Conservation (phyloP, 345 rosid species). For the Carallia brachiata region DNA sequence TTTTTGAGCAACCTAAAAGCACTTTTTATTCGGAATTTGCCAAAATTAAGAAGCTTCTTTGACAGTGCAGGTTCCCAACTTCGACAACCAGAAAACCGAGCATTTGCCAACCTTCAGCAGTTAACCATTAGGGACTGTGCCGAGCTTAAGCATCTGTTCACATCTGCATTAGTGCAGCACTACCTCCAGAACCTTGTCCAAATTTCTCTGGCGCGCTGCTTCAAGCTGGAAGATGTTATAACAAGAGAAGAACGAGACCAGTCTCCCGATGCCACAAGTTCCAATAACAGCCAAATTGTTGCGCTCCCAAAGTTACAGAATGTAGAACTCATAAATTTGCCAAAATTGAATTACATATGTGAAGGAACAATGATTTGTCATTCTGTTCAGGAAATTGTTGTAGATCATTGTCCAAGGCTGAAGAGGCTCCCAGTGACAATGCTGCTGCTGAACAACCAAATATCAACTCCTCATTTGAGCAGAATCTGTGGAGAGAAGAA, state of each 20-base stretch:
- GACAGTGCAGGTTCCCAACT: background rate
- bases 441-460: background rate
- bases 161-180: background rate
- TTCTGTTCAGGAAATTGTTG: conserved; percentile 3
- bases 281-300: background rate
- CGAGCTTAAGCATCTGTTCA: background rate
- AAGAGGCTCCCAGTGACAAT: conserved; percentile 12
- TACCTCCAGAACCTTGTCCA: conserved; percentile 14
- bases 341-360: conserved; percentile 17
- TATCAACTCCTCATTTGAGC: conserved; percentile 6
- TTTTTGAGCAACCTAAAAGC: background rate
- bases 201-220: background rate
- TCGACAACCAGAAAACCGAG: background rate
- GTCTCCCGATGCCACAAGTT: background rate
- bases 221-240: conserved; percentile 18
- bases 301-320: conserved; percentile 2
- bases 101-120: background rate
- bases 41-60: background rate
- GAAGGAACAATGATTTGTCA: background rate
- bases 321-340: accelerated
- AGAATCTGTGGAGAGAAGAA: background rate
- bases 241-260: background rate
- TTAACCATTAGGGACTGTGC: background rate
- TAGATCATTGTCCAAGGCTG: conserved; percentile 5
- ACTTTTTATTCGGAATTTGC: background rate